A percentile compares a stretch with the other conserved stretches of the same genome.
phyloP scores from a whole-genome alignment of 1,284 basidiomycete genomes.

The Cryptococcus depauperatus region DNA sequence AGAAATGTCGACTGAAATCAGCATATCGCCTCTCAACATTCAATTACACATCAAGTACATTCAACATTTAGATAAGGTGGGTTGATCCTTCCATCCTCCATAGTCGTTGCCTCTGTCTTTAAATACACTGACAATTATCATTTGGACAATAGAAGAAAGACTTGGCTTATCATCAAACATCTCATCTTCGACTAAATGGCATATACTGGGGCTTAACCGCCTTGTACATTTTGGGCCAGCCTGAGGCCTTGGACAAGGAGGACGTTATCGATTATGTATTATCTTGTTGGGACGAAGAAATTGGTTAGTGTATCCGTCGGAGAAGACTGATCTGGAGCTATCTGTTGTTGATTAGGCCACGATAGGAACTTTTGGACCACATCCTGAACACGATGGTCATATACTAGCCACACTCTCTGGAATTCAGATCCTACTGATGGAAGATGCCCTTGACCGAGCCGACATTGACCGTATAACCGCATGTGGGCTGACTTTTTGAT shows the following conservation, averaged over 20 bases:
- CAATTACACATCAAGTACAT: constrained; percentile 64
- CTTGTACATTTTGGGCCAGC: constrained; percentile 66
- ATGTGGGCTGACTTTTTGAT: constrained; percentile 51
- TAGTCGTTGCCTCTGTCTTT: no score
- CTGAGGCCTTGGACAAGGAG: constrained; percentile 67
- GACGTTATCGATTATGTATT: constrained; percentile 85
- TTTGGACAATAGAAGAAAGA: constrained; percentile 58
- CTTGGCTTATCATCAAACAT: constrained; percentile 83
- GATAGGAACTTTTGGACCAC: constrained; percentile 82
- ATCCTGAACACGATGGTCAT: constrained; percentile 89
- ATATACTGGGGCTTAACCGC: constrained; percentile 95
- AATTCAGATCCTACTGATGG: constrained; percentile 82
- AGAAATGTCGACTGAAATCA: background rate
- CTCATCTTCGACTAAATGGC: constrained; percentile 91
- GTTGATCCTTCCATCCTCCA: constrained; percentile 12
- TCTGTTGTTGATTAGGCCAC: background rate
- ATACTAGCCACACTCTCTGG: constrained; percentile 79
- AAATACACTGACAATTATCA: background rate
- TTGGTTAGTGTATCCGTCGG: constrained; percentile 52
- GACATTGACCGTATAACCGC: constrained; percentile 60
- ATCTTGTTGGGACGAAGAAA: constrained; percentile 85
- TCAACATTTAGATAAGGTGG: constrained; percentile 60
- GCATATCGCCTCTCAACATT: constrained; percentile 30
- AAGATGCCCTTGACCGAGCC: constrained; percentile 67
- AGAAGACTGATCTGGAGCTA: background rate